These are phyloP conservation scores for Lactuca saligna DNA, from an alignment of 129 eudicot species.

Conservation along the genomic window DNA sequence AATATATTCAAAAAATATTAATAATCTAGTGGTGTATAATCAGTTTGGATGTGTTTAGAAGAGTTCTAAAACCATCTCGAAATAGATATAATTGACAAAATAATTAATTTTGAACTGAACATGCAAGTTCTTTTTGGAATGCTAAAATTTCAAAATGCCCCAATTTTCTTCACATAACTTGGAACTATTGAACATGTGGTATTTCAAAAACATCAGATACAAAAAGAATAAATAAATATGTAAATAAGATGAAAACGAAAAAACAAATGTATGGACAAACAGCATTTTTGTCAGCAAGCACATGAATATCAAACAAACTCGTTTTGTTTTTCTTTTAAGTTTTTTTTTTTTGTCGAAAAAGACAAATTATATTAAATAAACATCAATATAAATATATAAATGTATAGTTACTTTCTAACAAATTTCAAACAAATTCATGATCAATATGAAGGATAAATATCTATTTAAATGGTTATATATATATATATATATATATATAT, in stretches of 20 bases:
- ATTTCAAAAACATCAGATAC: background rate
- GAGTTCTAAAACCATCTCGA: background rate
- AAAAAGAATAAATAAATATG: background rate
- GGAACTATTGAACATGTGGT: constrained; percentile 9
- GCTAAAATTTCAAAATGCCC: background rate
- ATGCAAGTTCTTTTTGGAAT: background rate
- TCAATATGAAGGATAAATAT: too few species aligned
- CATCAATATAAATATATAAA: too few species aligned
- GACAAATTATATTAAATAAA: too few species aligned
- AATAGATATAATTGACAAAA: background rate
- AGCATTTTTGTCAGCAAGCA: constrained; percentile 13
- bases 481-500: too few species aligned
- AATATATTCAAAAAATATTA: too few species aligned
- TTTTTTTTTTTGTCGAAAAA: too few species aligned
- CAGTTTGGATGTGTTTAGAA: background rate
- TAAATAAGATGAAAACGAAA: constrained; percentile 6
- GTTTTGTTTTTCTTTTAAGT: too few species aligned
- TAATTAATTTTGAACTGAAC: too few species aligned
- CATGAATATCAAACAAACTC: too few species aligned
- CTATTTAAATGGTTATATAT: too few species aligned
- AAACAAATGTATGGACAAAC: constrained; percentile 2
- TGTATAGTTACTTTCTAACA: too few species aligned
- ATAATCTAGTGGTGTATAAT: background rate
- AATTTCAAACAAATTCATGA: too few species aligned
- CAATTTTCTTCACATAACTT: background rate